phyloP scores from a whole-genome alignment of 495 filamentous ascomycete genomes.

The Podospora australis region DNA sequence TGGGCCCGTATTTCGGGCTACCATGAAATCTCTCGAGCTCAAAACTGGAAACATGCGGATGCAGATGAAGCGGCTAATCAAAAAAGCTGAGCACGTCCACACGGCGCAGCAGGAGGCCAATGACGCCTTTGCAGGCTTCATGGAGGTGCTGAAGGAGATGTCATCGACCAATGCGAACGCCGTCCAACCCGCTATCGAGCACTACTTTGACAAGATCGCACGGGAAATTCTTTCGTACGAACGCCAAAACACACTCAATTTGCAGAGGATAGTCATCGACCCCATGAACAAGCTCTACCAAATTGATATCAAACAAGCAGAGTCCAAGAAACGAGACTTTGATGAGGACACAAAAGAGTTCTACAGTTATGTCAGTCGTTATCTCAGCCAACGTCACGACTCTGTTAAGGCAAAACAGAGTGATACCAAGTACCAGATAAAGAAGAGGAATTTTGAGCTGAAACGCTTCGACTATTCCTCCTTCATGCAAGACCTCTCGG shows the following conservation, averaged over 20 bases:
- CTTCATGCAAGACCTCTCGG: constrained; percentile 98
- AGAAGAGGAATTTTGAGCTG: constrained; percentile 88
- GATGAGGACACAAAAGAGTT: constrained; percentile 98
- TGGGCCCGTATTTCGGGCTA: constrained; percentile 91
- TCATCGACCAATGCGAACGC: constrained; percentile 89
- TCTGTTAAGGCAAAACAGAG: constrained; percentile 97
- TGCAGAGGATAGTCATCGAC: constrained; percentile 91
- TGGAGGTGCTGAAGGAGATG: constrained; percentile 81
- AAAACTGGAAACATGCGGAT: constrained; percentile 92
- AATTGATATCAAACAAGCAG: constrained; percentile 95
- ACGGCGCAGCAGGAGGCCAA: constrained; percentile 76
- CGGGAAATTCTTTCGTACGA: constrained; percentile 85
- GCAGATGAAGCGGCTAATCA: constrained; percentile 93
- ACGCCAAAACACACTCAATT: constrained; percentile 69
- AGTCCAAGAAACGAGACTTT: constrained; percentile 94
- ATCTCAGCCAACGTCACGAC: constrained; percentile 91
- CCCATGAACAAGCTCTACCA: constrained; percentile 88
- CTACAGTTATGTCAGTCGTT: constrained; percentile 88
- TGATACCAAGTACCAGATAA: constrained; percentile 92
- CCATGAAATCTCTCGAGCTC: constrained; percentile 92
- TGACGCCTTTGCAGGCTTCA: constrained; percentile 72
- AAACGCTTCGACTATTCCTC: constrained; percentile 98
- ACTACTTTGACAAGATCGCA: constrained; percentile 97
- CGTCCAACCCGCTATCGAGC: constrained; percentile 89
- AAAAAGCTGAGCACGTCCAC: constrained; percentile 80